Base-by-base conservation (phyloP, 495 filamentous ascomycete genomes). In the Jackrogersella minutella region DNA sequence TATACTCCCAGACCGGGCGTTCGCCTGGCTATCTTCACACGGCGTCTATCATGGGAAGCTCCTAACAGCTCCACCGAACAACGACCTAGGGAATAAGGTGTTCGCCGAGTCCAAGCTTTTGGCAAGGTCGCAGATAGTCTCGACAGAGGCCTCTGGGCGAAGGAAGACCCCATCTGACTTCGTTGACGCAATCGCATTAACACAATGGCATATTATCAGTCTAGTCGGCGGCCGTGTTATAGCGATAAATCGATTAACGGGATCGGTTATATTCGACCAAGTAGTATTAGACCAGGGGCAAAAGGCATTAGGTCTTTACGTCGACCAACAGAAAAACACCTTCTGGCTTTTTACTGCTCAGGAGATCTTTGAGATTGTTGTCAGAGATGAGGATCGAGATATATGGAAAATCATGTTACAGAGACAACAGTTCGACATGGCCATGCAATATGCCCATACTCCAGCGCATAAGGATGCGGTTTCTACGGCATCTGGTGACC, bases 301-400 rank as follows among this genome's bases (percentile, higher is more conserved):
- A 56, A 87, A 82, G 62, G 87, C 87, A 7, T 76, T 98, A 33
- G 93, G 91, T 22, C 84, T 99, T 16, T 87, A 91, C 68, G 88
- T 92, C 4, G 95, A 99, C 75, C 82, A 89, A 28, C 93, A 92
- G 68, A 96, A 97, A 79, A 93, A 92, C 62, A 99, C 95, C 0
- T 97, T 91, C 72, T 99, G 95, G 95, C 85, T 97, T 14, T 97
- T 97, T 72, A 98, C 96, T 1, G 81, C 84, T 4, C 81, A 90
- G 58, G 92, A 95, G 62, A 97, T 99, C 50, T 97, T 90, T 69
- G 96, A 99, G 79, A 90, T 99, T 43, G 91, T 93, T 8, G 89
- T 91, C 14, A 88, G 85, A 19, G 92, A 97, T 46, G 96, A 99
- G 72, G 92, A 94, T 68, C 79, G 94, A 66, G 93, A 98, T 78